A percentile compares a stretch with the other conserved stretches of the same genome.
phyloP scores from a whole-genome alignment of 495 filamentous ascomycete genomes.

The Penicillium coffeae region DNA sequence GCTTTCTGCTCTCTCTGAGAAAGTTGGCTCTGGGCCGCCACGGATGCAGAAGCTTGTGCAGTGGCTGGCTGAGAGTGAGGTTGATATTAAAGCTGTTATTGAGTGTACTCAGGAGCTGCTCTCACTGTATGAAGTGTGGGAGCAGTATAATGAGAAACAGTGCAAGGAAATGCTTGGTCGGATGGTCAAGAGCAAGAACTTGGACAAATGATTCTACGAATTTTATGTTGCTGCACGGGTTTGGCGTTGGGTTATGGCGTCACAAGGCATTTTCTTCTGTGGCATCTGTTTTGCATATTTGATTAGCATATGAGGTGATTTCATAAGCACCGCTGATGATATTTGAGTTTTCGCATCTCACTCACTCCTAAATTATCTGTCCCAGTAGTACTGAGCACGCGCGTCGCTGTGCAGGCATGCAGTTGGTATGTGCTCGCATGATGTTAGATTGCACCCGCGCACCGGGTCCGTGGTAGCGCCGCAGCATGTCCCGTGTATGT shows the following conservation, averaged over 20 bases:
- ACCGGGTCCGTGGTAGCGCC: too few relatives aligned
- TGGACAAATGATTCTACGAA: conserved; percentile 59
- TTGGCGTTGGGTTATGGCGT: conserved; percentile 4
- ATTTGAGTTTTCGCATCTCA: too few relatives aligned
- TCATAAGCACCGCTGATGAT: too few relatives aligned
- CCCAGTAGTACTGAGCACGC: too few relatives aligned
- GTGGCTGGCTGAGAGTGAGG: conserved; percentile 89
- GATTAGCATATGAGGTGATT: too few relatives aligned
- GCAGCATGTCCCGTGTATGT: too few relatives aligned
- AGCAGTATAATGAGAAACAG: conserved; percentile 80
- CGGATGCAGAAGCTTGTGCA: conserved; percentile 66
- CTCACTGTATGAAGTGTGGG: conserved; percentile 89
- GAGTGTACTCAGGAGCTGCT: conserved; percentile 95
- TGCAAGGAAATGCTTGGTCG: conserved; percentile 74
- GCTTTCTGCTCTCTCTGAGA: conserved; percentile 37
- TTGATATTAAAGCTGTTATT: conserved; percentile 88
- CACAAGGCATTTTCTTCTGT: neutral
- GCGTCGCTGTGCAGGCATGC: too few relatives aligned
- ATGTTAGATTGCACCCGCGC: too few relatives aligned
- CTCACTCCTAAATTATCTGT: too few relatives aligned
- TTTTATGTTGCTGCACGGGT: neutral
- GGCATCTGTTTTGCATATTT: neutral
- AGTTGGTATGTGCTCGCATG: too few relatives aligned
- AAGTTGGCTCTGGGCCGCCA: conserved; percentile 31
- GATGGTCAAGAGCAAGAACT: conserved; percentile 77